A percentile compares a stretch with the other conserved stretches of the same genome.
Conservation (phyloP, 441 rosid species). For the Populus hybrid region DNA sequence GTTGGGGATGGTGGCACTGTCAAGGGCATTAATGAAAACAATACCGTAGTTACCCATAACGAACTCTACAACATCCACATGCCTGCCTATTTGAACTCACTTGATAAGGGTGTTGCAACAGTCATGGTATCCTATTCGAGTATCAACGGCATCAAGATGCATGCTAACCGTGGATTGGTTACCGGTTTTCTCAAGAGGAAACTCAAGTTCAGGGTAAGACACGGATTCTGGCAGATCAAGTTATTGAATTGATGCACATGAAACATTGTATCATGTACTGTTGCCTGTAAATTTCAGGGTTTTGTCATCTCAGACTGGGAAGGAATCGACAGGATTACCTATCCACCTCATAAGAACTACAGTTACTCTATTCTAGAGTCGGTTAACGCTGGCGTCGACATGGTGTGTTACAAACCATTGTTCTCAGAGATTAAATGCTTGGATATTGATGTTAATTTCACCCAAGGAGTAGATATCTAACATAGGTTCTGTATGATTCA, state of each 20-base stretch:
- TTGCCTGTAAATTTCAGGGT: slow-evolving; percentile 28
- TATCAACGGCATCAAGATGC: slow-evolving; percentile 59
- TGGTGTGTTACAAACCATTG: slow-evolving; percentile 27
- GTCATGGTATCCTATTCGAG: slow-evolving; percentile 60
- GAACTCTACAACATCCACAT: slow-evolving; percentile 54
- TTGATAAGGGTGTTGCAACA: slow-evolving; percentile 56
- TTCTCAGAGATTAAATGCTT: neutral
- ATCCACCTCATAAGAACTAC: slow-evolving; percentile 45
- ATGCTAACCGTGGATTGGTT: slow-evolving; percentile 40
- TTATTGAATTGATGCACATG: neutral
- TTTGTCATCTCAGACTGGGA: slow-evolving; percentile 25
- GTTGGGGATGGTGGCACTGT: slow-evolving; percentile 67
- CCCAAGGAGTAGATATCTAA: neutral
- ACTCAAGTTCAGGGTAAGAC: slow-evolving; percentile 40
- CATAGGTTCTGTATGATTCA: slow-evolving; percentile 22
- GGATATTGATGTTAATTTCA: neutral
- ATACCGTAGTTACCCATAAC: slow-evolving; percentile 37
- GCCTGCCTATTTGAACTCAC: slow-evolving; percentile 43
- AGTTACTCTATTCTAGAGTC: slow-evolving; percentile 40
- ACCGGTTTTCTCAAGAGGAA: slow-evolving; percentile 48
- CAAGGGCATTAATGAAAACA: slow-evolving; percentile 50
- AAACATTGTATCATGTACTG: neutral
- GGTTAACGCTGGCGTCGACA: slow-evolving; percentile 55
- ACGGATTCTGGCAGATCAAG: neutral
- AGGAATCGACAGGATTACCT: slow-evolving; percentile 35